Evolutionary conservation across 768 basidiomycete genomes (phyloP).

Genomic region (Cantharellus cinnabarinus): DNA sequence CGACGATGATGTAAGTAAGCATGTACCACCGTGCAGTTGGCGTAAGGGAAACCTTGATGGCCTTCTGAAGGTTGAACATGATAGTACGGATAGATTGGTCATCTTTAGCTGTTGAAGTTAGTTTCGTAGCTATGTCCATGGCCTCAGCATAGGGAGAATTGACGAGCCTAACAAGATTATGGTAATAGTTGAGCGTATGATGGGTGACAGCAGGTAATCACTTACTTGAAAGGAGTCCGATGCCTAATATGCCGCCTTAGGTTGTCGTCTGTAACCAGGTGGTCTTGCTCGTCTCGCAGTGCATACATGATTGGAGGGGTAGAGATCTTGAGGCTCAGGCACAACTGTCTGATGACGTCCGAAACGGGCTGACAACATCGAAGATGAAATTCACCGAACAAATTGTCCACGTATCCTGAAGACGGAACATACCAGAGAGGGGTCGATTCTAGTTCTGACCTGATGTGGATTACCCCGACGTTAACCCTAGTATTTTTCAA

Average conservation of each 20-base stretch:
- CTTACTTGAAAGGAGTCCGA: conserved; percentile 60
- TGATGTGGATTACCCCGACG: too few relatives aligned
- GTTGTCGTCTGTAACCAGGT: conserved; percentile 75
- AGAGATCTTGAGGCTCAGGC: conserved; percentile 57
- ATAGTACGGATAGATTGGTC: conserved; percentile 44
- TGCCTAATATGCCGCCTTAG: conserved; percentile 60
- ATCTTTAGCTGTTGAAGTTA: conserved; percentile 27
- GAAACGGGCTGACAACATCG: conserved; percentile 30
- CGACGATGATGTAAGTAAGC: neutral
- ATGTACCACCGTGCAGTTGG: neutral
- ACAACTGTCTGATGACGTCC: conserved; percentile 69
- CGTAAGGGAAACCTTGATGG: conserved; percentile 36
- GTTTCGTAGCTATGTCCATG: conserved; percentile 50
- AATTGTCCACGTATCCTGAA: too few relatives aligned
- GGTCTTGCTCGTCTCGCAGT: conserved; percentile 62
- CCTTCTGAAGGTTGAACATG: conserved; percentile 59
- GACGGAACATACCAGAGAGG: too few relatives aligned
- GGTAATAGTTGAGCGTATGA: neutral
- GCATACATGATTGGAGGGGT: conserved; percentile 56
- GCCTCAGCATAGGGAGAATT: conserved; percentile 67
- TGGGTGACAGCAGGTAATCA: conserved; percentile 8
- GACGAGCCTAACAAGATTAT: conserved; percentile 35
- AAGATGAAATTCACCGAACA: too few relatives aligned
- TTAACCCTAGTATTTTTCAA: too few relatives aligned
- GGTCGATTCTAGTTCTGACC: too few relatives aligned